phyloP scores from a whole-genome alignment of 1,284 basidiomycete genomes.

The Pseudozyma tsukubaensis region DNA sequence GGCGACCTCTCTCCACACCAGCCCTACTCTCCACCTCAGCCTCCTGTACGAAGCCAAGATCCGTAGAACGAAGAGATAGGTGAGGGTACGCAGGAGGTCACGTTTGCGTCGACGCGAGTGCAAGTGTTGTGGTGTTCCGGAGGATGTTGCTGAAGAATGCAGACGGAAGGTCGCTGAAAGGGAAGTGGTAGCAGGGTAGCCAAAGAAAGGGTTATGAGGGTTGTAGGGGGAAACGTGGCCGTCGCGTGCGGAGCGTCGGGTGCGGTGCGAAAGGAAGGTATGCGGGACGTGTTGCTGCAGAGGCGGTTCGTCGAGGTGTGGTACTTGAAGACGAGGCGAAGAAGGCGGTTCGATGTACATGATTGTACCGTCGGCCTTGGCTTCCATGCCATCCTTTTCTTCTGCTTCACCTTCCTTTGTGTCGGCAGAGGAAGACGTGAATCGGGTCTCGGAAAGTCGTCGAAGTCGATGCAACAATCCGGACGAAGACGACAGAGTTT shows the following conservation, averaged over 20 bases:
- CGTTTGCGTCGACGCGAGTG: slow-evolving; percentile 58
- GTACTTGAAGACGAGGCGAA: slow-evolving; percentile 50
- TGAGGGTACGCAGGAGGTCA: slow-evolving; percentile 64
- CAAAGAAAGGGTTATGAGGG: slow-evolving; percentile 80
- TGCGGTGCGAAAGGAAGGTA: slow-evolving; percentile 60
- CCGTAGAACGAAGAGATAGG: slow-evolving; percentile 65
- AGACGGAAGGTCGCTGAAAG: slow-evolving; percentile 22
- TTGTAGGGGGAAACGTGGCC: slow-evolving; percentile 69
- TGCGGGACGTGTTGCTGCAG: slow-evolving; percentile 33
- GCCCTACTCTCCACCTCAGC: slow-evolving; percentile 40
- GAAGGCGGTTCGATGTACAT: slow-evolving; percentile 46
- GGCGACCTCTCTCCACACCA: slow-evolving; percentile 24
- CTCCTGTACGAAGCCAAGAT: slow-evolving; percentile 55
- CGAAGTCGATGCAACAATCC: slow-evolving; percentile 26
- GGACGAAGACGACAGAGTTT: neutral
- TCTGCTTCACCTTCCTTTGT: neutral
- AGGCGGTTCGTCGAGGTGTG: slow-evolving; percentile 49
- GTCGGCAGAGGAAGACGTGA: slow-evolving; percentile 8
- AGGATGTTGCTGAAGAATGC: neutral
- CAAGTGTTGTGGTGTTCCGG: slow-evolving; percentile 37
- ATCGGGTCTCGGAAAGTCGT: slow-evolving; percentile 30
- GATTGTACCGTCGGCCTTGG: slow-evolving; percentile 28
- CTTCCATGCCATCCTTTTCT: neutral
- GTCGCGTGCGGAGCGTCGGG: slow-evolving; percentile 53
- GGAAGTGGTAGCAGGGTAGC: slow-evolving; percentile 76